These are phyloP conservation scores for Karstenula rhodostoma DNA, from an alignment of 2,329 filamentous ascomycete genomes.

Conservation along the genomic window DNA sequence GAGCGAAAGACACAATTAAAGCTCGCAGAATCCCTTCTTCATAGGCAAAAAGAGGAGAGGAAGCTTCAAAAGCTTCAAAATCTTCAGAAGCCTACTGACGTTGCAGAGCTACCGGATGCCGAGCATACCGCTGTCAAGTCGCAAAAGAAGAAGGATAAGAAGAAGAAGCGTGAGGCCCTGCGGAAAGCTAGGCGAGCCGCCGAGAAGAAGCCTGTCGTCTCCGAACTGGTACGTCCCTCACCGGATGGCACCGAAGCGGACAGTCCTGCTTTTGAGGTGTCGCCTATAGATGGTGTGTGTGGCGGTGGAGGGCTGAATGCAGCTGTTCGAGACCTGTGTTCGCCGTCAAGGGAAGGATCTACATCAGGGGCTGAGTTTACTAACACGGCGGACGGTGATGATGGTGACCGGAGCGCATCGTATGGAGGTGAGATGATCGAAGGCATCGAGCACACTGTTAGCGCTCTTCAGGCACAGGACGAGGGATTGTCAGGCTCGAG, in stretches of 20 bases:
- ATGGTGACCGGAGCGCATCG: neutral
- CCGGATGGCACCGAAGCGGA: neutral
- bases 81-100: neutral
- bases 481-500: neutral
- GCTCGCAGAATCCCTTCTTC: neutral
- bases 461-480: neutral
- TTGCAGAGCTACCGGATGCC: neutral
- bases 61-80: neutral
- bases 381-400: neutral
- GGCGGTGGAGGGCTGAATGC: neutral
- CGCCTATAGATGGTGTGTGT: neutral
- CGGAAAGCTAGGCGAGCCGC: conserved; percentile 32
- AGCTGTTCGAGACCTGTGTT: neutral
- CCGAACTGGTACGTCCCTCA: neutral
- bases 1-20: neutral
- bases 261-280: neutral
- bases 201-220: neutral
- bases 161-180: conserved; percentile 27
- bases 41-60: neutral
- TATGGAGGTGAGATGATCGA: neutral
- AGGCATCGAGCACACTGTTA: neutral
- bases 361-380: neutral
- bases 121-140: conserved; percentile 22
- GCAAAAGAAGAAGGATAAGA: conserved; percentile 36
- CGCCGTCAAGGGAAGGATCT: neutral